Percentiles rank a stretch among this genome's conserved stretches.
phyloP scores from a whole-genome alignment of 352 stramenopile species.

The Globisporangium mamillatum region DNA sequence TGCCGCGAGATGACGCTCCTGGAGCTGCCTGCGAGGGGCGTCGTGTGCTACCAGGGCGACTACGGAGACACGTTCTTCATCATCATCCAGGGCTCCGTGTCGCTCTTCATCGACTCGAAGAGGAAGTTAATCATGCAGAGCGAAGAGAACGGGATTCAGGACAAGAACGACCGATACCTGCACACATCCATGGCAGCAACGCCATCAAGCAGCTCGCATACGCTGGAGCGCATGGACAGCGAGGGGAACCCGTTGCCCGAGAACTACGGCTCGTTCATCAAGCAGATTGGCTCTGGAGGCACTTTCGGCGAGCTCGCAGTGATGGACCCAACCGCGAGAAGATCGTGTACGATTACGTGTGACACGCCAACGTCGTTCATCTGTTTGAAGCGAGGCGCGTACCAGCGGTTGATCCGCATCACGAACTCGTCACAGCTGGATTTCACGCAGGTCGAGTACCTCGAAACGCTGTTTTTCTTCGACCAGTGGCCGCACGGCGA shows the following conservation, averaged over 20 bases:
- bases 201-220: background rate
- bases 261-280: conserved; percentile 69
- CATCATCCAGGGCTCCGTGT: conserved; percentile 71
- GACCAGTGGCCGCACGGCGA: conserved; percentile 72
- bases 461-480: conserved; percentile 82
- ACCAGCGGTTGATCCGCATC: conserved; percentile 79
- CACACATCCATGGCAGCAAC: background rate
- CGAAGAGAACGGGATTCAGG: conserved; percentile 15
- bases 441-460: conserved; percentile 80
- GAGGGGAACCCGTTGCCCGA: conserved; percentile 30
- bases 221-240: background rate
- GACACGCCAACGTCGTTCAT: conserved; percentile 79
- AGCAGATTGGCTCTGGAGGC: conserved; percentile 65
- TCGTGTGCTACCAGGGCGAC: conserved; percentile 82
- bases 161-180: conserved; percentile 23
- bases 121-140: conserved; percentile 24
- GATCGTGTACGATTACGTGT: conserved; percentile 75
- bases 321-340: conserved; percentile 68
- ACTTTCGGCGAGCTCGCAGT: conserved; percentile 82
- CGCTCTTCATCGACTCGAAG: conserved; percentile 71
- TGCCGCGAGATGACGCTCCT: conserved; percentile 85
- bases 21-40: conserved; percentile 49
- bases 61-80: conserved; percentile 84
- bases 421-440: conserved; percentile 78
- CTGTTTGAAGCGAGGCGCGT: conserved; percentile 77